Evolutionary conservation across 2,329 filamentous ascomycete genomes (phyloP).

Genomic region (Ceratocystis smalleyi): DNA sequence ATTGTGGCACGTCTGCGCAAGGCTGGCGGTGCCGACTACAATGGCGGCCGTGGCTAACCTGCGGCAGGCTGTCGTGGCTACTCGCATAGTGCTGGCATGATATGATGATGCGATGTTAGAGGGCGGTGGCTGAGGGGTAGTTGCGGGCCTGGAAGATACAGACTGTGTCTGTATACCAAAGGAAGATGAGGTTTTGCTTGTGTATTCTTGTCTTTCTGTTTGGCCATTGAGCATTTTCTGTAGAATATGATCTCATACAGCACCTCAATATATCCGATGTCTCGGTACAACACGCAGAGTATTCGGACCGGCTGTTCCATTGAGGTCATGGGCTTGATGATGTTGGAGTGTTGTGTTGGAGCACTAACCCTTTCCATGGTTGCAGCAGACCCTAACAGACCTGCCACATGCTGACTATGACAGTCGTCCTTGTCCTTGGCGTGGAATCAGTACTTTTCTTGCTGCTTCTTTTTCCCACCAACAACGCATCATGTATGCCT

Average conservation of each 20-base stretch:
- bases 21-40: conserved; percentile 56
- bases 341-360: background rate
- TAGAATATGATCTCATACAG: conserved; percentile 1
- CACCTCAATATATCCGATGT: conserved; percentile 8
- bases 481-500: conserved; percentile 4
- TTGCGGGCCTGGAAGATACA: background rate
- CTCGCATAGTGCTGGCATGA: background rate
- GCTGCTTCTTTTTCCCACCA: background rate
- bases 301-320: background rate
- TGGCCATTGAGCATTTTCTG: conserved; percentile 2
- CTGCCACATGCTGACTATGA: no score
- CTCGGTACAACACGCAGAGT: background rate
- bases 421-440: no score
- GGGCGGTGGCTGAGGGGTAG: background rate
- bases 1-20: conserved; percentile 46
- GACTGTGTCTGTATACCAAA: background rate
- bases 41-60: conserved; percentile 41
- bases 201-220: conserved; percentile 6
- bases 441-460: background rate
- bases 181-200: background rate
- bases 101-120: background rate
- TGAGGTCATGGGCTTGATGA: background rate
- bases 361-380: no score
- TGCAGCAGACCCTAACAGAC: no score
- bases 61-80: background rate